phyloP scores from a whole-genome alignment of 129 eudicot genomes.

The Chrysanthemum makinoi region DNA sequence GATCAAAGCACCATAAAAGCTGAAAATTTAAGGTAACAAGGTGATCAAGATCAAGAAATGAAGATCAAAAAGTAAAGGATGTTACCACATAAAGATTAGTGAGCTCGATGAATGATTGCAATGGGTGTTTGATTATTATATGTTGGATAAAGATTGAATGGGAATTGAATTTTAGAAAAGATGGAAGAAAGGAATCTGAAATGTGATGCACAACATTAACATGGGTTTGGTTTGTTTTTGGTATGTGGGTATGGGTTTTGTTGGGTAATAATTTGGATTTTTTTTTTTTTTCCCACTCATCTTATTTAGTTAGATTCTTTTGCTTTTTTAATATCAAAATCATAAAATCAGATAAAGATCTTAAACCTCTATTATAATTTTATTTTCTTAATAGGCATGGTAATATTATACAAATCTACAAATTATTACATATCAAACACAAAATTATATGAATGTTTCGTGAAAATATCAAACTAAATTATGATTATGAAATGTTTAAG shows the following conservation, averaged over 20 bases:
- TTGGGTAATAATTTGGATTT: constrained; percentile 22
- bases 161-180: constrained; percentile 14
- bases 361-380: no score
- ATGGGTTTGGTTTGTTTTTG: constrained; percentile 12
- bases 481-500: no score
- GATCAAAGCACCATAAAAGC: constrained; percentile 3
- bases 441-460: no score
- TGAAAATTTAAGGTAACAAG: constrained; percentile 17
- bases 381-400: no score
- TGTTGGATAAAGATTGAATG: not conserved
- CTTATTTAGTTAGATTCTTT: not conserved
- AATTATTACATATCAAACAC: no score
- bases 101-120: not conserved
- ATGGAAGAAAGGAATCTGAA: constrained; percentile 24
- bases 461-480: no score
- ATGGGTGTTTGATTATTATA: not conserved
- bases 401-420: no score
- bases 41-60: constrained; percentile 17
- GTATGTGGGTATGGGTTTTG: constrained; percentile 18
- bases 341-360: no score
- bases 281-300: not conserved
- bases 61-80: not conserved
- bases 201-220: constrained; percentile 24
- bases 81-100: not conserved
- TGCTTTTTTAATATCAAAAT: no score